These are phyloP conservation scores for Geum urbanum DNA, from an alignment of 306 rosid genomes.

Conservation along the genomic window DNA sequence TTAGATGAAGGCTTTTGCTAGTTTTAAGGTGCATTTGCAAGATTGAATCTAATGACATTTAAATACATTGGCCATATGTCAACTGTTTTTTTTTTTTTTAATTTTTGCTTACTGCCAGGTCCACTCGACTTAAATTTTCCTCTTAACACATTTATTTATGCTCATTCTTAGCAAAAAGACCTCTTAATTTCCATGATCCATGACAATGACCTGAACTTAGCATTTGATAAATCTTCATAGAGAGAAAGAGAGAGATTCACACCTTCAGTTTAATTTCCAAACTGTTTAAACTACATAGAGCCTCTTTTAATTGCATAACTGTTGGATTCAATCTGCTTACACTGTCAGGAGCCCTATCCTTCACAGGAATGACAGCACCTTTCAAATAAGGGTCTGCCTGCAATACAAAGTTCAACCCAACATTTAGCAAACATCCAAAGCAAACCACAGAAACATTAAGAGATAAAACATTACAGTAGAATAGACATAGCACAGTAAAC, in stretches of 20 bases:
- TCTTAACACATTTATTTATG: not conserved
- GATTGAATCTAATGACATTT: no score
- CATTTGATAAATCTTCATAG: not conserved
- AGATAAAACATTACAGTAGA: not conserved
- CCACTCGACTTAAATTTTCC: not conserved
- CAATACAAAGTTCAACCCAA: conserved; percentile 1
- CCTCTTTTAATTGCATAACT: conserved; percentile 35
- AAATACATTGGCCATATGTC: no score
- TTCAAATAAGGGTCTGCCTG: conserved; percentile 45
- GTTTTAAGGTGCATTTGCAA: not conserved
- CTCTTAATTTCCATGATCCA: not conserved
- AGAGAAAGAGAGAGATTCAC: conserved; percentile 6
- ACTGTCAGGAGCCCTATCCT: conserved; percentile 26
- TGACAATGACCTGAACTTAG: not conserved
- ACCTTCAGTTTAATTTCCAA: conserved; percentile 52
- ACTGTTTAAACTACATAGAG: conserved; percentile 39
- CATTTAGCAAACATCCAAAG: not conserved
- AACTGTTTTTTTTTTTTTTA: no score
- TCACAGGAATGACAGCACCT: conserved; percentile 35
- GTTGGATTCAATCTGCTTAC: conserved; percentile 26
- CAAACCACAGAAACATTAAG: not conserved
- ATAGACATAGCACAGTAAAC: no score
- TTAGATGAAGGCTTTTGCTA: not conserved
- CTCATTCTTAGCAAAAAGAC: not conserved
- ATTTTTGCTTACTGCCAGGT: not conserved